Conservation (phyloP, 768 basidiomycete genomes). For the Amanita fuliginea region DNA sequence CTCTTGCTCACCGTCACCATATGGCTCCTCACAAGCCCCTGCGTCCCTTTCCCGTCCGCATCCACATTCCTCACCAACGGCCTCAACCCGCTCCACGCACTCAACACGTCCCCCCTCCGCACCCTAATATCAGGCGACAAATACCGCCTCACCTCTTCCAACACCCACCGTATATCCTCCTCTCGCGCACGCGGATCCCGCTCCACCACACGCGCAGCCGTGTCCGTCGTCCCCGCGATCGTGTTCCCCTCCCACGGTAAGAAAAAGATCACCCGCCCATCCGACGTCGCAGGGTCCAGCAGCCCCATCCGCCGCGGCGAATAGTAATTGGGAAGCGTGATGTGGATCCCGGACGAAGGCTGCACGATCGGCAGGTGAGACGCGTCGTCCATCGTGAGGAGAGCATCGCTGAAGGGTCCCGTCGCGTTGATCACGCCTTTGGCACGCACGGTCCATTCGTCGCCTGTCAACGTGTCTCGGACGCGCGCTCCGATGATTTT, state of each 20-base stretch:
- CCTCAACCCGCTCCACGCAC: slow-evolving; percentile 89
- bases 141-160: slow-evolving; percentile 87
- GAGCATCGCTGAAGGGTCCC: slow-evolving; percentile 83
- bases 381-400: slow-evolving; percentile 74
- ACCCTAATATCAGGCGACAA: slow-evolving; percentile 90
- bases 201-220: slow-evolving; percentile 59
- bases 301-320: slow-evolving; percentile 92
- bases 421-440: slow-evolving; percentile 96
- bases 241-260: slow-evolving; percentile 98
- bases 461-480: slow-evolving; percentile 73
- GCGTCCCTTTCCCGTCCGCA: slow-evolving; percentile 39
- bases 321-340: slow-evolving; percentile 96
- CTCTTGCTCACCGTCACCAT: slow-evolving; percentile 75
- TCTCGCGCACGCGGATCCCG: slow-evolving; percentile 74
- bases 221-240: slow-evolving; percentile 94
- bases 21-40: slow-evolving; percentile 88
- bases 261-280: slow-evolving; percentile 98
- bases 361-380: slow-evolving; percentile 80
- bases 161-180: slow-evolving; percentile 94
- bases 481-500: slow-evolving; percentile 68
- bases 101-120: slow-evolving; percentile 86
- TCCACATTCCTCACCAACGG: slow-evolving; percentile 69
- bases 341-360: slow-evolving; percentile 88
- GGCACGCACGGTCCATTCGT: slow-evolving; percentile 72
- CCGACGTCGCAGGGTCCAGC: slow-evolving; percentile 89